phyloP scores from a whole-genome alignment of 2,329 filamentous ascomycete species.

The Eutypa lata region DNA sequence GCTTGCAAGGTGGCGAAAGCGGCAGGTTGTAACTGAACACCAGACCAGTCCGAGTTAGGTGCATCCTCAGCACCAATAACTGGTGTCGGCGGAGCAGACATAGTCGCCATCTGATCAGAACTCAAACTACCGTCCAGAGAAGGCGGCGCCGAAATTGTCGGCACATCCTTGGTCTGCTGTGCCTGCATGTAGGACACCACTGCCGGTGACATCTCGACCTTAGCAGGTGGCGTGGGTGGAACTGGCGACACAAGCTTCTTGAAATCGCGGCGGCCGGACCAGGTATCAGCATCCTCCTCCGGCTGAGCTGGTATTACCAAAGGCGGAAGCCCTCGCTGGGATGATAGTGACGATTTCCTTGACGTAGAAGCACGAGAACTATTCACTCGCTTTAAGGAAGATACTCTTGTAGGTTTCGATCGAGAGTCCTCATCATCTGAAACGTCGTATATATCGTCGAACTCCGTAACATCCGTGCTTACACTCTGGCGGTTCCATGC shows the following conservation, averaged over 20 bases:
- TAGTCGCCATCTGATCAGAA: conserved; percentile 79
- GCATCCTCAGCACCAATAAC: conserved; percentile 59
- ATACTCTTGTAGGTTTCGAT: conserved; percentile 43
- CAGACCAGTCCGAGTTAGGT: conserved; percentile 64
- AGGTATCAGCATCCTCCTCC: conserved; percentile 33
- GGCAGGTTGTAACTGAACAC: conserved; percentile 72
- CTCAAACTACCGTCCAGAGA: conserved; percentile 86
- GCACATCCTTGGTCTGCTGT: conserved; percentile 62
- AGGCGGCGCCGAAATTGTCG: conserved; percentile 75
- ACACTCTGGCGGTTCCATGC: conserved; percentile 63
- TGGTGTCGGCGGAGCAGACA: conserved; percentile 84
- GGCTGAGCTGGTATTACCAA: conserved; percentile 50
- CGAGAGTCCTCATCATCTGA: conserved; percentile 69
- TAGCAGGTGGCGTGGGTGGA: conserved; percentile 60
- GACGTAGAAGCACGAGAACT: conserved; percentile 33
- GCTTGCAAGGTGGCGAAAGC: conserved; percentile 79
- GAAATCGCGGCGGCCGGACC: conserved; percentile 42
- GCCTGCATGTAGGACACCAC: conserved; percentile 68
- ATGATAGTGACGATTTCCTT: conserved; percentile 42
- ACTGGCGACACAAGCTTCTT: conserved; percentile 56
- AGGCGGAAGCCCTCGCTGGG: conserved; percentile 40
- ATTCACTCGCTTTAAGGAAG: conserved; percentile 31
- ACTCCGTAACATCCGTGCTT: conserved; percentile 66
- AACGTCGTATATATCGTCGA: conserved; percentile 84
- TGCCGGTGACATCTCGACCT: conserved; percentile 73